Conservation (phyloP, 2,329 filamentous ascomycete genomes). For the Torrubiellomyces zombiae region DNA sequence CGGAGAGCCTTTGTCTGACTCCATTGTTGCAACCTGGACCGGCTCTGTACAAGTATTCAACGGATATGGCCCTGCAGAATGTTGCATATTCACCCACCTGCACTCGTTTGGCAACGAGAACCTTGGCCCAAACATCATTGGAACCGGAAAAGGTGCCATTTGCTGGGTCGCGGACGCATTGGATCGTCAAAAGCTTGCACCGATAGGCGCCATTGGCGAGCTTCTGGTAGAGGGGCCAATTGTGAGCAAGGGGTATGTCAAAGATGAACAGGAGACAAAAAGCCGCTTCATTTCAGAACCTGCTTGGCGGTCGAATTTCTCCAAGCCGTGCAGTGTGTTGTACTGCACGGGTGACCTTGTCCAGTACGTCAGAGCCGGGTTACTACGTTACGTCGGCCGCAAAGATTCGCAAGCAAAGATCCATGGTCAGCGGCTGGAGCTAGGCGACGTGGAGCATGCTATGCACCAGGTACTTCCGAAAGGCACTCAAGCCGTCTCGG, state of each 20-base stretch:
- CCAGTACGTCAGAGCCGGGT: too few species aligned
- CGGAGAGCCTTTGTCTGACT: neutral
- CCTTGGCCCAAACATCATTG: slow-evolving; percentile 15
- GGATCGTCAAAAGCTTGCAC: slow-evolving; percentile 7
- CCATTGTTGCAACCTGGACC: too few species aligned
- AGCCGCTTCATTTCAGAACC: slow-evolving; percentile 7
- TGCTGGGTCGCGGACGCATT: slow-evolving; percentile 10
- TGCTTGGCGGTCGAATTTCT: too few species aligned
- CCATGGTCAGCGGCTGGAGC: too few species aligned
- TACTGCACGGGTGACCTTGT: too few species aligned
- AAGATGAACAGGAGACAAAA: slow-evolving; percentile 15
- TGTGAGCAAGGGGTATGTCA: slow-evolving; percentile 32
- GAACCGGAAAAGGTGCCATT: slow-evolving; percentile 3
- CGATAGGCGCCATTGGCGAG: slow-evolving; percentile 14
- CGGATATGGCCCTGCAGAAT: neutral
- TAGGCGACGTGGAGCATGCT: too few species aligned
- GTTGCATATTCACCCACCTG: slow-evolving; percentile 27
- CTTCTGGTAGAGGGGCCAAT: slow-evolving; percentile 24
- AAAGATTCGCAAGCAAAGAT: too few species aligned
- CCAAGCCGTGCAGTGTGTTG: too few species aligned
- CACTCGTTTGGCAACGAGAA: slow-evolving; percentile 24
- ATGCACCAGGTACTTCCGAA: too few species aligned
- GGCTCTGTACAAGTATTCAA: too few species aligned
- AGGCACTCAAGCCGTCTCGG: too few species aligned
- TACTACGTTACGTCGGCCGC: too few species aligned